Percentiles rank a stretch among this genome's conserved stretches.
phyloP scores from a whole-genome alignment of 768 basidiomycete genomes.

The Hysterangium stoloniferum region DNA sequence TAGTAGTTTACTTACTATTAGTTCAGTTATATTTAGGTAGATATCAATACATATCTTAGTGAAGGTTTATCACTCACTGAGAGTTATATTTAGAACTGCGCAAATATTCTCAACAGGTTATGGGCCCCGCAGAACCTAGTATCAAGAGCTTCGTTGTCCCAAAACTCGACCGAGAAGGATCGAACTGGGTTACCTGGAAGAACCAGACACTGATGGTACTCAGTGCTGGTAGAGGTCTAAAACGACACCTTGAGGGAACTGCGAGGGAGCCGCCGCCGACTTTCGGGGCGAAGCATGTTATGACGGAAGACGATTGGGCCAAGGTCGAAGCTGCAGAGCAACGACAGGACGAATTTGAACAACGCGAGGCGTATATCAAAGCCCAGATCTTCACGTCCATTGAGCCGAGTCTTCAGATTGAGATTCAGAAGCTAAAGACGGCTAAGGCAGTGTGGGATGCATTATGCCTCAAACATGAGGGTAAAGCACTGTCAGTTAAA shows the following conservation, averaged over 20 bases:
- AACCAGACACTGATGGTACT: not conserved
- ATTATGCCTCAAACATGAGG: constrained; percentile 10
- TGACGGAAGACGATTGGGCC: constrained; percentile 3
- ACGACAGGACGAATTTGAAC: constrained; percentile 10
- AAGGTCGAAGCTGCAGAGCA: constrained; percentile 11
- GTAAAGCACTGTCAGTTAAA: constrained; percentile 11
- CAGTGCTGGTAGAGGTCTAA: not conserved
- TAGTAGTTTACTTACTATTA: too few relatives aligned
- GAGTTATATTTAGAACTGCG: too few relatives aligned
- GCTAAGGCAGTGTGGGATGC: constrained; percentile 12
- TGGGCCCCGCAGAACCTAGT: too few relatives aligned
- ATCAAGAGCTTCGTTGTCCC: not conserved
- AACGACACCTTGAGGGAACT: constrained; percentile 11
- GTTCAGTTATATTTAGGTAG: too few relatives aligned
- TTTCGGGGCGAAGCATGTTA: not conserved
- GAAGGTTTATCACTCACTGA: too few relatives aligned
- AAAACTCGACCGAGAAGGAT: not conserved
- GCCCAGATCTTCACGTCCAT: constrained; percentile 11
- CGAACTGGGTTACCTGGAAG: not conserved
- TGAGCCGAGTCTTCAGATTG: constrained; percentile 11
- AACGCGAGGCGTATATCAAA: constrained; percentile 6
- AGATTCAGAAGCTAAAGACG: not conserved
- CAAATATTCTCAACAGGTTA: too few relatives aligned
- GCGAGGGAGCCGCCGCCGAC: constrained; percentile 6
- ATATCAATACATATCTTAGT: too few relatives aligned